Conservation (phyloP, 1,139 yeast genomes). For the Blastobotrys arbuscula region DNA sequence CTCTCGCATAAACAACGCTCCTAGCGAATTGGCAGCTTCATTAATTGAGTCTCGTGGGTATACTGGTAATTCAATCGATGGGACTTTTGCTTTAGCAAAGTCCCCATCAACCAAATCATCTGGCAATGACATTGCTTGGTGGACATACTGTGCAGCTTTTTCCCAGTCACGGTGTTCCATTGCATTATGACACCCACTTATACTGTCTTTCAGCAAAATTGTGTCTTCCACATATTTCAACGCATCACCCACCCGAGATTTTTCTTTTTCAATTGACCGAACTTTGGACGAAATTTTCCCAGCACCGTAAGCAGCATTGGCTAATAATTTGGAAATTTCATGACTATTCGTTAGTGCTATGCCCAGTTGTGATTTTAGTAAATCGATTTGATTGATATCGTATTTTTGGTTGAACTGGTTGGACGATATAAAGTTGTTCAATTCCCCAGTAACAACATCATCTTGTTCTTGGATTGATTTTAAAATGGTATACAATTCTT, state of each 20-base stretch:
- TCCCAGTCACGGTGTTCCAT: conserved; percentile 66
- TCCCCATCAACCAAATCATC: conserved; percentile 50
- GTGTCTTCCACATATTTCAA: conserved; percentile 61
- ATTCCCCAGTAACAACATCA: conserved; percentile 3
- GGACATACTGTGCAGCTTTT: conserved; percentile 61
- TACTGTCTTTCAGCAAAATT: conserved; percentile 55
- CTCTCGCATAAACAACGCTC: conserved; percentile 50
- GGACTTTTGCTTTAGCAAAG: conserved; percentile 80
- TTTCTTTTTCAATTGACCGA: conserved; percentile 64
- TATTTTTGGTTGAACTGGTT: conserved; percentile 22
- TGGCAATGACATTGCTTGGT: conserved; percentile 51
- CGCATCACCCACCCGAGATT: conserved; percentile 59
- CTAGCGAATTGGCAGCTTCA: conserved; percentile 56
- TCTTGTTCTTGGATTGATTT: conserved; percentile 8
- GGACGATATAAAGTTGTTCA: conserved; percentile 8
- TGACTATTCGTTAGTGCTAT: conserved; percentile 37
- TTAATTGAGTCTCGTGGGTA: conserved; percentile 55
- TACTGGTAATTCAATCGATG: conserved; percentile 85
- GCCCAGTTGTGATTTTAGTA: conserved; percentile 30
- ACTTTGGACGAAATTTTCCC: conserved; percentile 63
- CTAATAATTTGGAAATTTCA: conserved; percentile 46
- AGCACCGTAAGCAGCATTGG: conserved; percentile 62
- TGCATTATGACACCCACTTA: conserved; percentile 63
- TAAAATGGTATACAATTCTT: conserved; percentile 11
- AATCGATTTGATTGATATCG: conserved; percentile 25